These are phyloP conservation scores for Entelexis paramagnoliae DNA, from an alignment of 1,139 yeast genomes.

Conservation along the genomic window DNA sequence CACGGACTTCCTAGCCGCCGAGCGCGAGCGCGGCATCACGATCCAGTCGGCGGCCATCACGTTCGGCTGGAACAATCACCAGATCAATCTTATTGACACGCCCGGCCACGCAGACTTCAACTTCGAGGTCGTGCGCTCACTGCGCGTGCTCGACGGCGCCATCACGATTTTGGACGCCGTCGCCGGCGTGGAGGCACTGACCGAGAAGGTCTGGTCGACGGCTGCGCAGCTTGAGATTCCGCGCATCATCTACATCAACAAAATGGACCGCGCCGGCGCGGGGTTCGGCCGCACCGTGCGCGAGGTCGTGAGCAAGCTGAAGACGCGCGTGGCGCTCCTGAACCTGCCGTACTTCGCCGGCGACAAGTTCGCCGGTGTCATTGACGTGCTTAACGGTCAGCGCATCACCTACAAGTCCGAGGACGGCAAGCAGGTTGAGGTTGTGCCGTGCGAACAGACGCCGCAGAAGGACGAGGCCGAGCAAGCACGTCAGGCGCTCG, in stretches of 20 bases:
- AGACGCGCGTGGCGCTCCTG: constrained; percentile 61
- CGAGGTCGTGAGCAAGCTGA: constrained; percentile 69
- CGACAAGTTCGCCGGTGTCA: constrained; percentile 60
- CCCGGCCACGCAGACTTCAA: constrained; percentile 99
- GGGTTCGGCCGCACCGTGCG: constrained; percentile 84
- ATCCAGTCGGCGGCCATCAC: constrained; percentile 95
- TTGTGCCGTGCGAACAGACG: constrained; percentile 34
- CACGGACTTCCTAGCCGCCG: constrained; percentile 84
- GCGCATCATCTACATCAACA: constrained; percentile 68
- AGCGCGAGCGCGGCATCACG: constrained; percentile 86
- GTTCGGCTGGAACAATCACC: constrained; percentile 68
- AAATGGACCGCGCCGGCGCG: constrained; percentile 95
- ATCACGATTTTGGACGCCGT: constrained; percentile 89
- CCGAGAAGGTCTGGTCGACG: constrained; percentile 94
- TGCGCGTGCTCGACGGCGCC: constrained; percentile 86
- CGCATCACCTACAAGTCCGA: constrained; percentile 48
- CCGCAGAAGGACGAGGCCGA: constrained; percentile 26
- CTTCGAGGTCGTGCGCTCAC: constrained; percentile 82
- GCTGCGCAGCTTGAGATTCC: constrained; percentile 63
- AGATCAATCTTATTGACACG: constrained; percentile 82
- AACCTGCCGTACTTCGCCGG: constrained; percentile 65
- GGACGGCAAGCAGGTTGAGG: constrained; percentile 49
- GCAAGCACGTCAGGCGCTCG: constrained; percentile 46
- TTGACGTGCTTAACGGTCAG: constrained; percentile 66
- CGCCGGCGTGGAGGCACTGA: constrained; percentile 97